Evolutionary conservation across 495 filamentous ascomycete genomes (phyloP).

Genomic region (Lasiosphaeria hispida): DNA sequence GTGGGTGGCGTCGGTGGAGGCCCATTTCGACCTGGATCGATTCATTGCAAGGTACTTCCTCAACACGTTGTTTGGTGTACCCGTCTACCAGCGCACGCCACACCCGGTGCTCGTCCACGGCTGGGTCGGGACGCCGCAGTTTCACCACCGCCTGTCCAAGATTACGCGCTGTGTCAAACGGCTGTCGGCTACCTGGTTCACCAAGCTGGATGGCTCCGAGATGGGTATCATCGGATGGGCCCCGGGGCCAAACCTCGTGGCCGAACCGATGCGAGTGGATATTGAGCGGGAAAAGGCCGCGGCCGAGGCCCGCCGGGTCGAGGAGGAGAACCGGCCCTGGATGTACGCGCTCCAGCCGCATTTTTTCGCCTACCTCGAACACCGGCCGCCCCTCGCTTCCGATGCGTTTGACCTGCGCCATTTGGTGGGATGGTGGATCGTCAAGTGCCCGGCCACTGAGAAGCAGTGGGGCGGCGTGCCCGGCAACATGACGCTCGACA

Average conservation of each 20-base stretch:
- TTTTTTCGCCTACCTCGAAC: neutral
- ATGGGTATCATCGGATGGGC: conserved; percentile 3
- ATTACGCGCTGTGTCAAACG: too few relatives aligned
- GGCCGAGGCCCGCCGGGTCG: neutral
- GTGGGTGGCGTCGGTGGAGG: conserved; percentile 9
- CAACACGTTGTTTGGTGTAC: neutral
- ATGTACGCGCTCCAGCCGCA: neutral
- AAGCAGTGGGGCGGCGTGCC: neutral
- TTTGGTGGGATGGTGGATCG: conserved; percentile 6
- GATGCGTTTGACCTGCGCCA: neutral
- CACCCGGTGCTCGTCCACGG: neutral
- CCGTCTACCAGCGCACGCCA: neutral
- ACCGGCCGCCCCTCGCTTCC: neutral
- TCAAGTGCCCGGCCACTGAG: conserved; percentile 7
- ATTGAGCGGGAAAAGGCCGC: neutral
- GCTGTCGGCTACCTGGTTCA: too few relatives aligned
- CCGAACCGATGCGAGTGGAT: neutral
- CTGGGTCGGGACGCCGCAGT: neutral
- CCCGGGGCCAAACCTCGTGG: neutral
- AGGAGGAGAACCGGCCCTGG: neutral
- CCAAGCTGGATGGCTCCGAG: too few relatives aligned
- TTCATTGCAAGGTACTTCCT: conserved; percentile 12
- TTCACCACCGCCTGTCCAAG: too few relatives aligned
- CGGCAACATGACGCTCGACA: conserved; percentile 3
- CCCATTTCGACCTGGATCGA: conserved; percentile 11